phyloP scores from a whole-genome alignment of 2,329 filamentous ascomycete genomes.

The Lachnellula arida region DNA sequence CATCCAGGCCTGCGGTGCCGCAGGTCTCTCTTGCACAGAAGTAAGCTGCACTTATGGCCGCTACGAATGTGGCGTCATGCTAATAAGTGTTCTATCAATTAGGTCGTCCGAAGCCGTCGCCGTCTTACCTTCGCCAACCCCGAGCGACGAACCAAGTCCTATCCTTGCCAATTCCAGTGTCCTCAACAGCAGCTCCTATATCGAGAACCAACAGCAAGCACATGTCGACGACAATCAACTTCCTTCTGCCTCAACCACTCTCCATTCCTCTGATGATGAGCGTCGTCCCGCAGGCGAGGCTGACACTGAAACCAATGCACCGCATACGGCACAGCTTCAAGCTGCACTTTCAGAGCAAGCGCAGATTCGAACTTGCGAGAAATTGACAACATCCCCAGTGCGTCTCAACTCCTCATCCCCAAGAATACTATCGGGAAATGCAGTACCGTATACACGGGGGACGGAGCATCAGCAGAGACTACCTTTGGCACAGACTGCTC shows the following conservation, averaged over 20 bases:
- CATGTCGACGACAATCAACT: conserved; percentile 1
- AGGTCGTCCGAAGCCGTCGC: conserved; percentile 23
- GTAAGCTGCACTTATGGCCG: conserved; percentile 7
- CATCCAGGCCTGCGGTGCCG: conserved; percentile 14
- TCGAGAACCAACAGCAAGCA: conserved; percentile 3
- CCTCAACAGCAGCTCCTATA: conserved; percentile 28
- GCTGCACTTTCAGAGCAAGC: neutral
- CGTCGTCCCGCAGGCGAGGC: neutral
- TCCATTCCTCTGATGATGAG: neutral
- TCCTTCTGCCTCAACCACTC: neutral
- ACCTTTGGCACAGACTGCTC: neutral
- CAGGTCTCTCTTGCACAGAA: conserved; percentile 14
- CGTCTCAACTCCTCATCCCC: neutral
- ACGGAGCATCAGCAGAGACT: neutral
- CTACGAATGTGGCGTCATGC: neutral
- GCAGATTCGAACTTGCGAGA: neutral
- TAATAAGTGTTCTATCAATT: neutral
- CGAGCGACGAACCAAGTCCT: conserved; percentile 56
- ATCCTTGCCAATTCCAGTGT: conserved; percentile 32
- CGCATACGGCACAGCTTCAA: neutral
- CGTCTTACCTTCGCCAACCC: conserved; percentile 57
- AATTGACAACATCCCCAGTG: neutral
- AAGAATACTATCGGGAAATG: neutral
- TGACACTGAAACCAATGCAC: neutral
- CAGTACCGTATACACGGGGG: neutral